These are phyloP conservation scores for Leptomonas pyrrhocoris DNA, from an alignment of 208 protist genomes.

Conservation along the genomic window DNA sequence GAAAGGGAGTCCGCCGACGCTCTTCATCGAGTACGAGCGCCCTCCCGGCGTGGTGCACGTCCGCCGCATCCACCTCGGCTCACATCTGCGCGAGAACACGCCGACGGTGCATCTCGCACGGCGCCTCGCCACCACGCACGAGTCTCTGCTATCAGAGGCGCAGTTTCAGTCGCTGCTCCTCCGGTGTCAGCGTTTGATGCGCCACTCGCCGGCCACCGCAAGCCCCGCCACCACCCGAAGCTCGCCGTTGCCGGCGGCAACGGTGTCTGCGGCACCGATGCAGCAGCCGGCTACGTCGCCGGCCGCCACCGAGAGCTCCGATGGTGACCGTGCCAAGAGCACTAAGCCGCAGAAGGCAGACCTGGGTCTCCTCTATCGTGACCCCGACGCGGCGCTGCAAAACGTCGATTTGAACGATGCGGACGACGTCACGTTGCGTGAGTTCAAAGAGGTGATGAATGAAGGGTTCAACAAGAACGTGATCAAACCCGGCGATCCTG, in stretches of 20 bases:
- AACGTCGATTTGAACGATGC: constrained; percentile 92
- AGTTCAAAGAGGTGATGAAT: constrained; percentile 92
- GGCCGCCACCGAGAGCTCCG: not conserved
- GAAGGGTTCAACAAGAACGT: constrained; percentile 71
- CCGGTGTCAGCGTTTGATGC: constrained; percentile 62
- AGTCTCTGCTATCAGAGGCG: constrained; percentile 56
- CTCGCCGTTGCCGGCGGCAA: not conserved
- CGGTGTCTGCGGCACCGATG: not conserved
- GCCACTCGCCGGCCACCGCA: not conserved
- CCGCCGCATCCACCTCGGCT: constrained; percentile 47
- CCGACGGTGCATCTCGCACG: constrained; percentile 57
- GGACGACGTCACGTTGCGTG: constrained; percentile 84
- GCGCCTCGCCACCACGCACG: constrained; percentile 62
- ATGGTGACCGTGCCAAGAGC: not conserved
- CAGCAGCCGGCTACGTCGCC: not conserved
- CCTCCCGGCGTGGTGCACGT: constrained; percentile 20
- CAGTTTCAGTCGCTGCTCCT: constrained; percentile 64
- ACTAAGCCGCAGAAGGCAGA: constrained; percentile 76
- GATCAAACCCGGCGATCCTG: constrained; percentile 78
- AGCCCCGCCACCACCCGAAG: not conserved
- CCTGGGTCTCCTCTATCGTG: constrained; percentile 86
- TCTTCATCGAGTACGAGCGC: constrained; percentile 68
- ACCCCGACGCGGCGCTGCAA: constrained; percentile 80
- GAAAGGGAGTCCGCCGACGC: constrained; percentile 34
- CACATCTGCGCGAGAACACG: constrained; percentile 30